These are phyloP conservation scores for Pichia sp. DNA, from an alignment of 1,139 yeast species.

Conservation along the genomic window DNA sequence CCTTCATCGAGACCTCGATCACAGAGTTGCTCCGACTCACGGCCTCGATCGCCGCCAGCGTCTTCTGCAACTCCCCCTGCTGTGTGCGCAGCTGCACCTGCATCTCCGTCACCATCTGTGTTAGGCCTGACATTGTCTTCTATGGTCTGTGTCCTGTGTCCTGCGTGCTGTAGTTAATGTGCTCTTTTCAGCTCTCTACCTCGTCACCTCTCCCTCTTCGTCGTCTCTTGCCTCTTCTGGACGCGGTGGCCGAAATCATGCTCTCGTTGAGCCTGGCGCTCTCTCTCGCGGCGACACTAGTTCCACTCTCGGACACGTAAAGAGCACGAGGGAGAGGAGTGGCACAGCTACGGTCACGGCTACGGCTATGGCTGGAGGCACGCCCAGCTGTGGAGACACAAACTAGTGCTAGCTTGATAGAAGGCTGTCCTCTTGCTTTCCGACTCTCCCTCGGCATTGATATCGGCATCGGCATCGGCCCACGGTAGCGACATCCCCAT, in stretches of 20 bases:
- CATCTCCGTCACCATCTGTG: conserved; percentile 14
- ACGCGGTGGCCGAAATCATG: neutral
- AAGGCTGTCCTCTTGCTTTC: neutral
- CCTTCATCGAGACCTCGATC: conserved; percentile 52
- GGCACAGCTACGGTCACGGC: neutral
- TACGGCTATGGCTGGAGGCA: neutral
- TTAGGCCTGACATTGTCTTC: conserved; percentile 10
- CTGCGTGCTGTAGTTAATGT: too few relatives aligned
- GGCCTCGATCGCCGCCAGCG: conserved; percentile 13
- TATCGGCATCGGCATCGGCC: neutral
- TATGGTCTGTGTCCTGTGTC: neutral
- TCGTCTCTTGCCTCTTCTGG: neutral
- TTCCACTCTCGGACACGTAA: neutral
- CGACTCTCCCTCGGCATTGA: neutral
- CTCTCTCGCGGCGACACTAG: neutral
- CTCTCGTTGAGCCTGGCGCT: neutral
- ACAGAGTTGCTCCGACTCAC: conserved; percentile 52
- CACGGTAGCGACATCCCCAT: neutral
- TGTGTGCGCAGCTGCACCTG: conserved; percentile 16
- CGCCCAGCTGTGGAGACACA: neutral
- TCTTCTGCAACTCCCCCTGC: conserved; percentile 16
- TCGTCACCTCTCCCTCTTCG: neutral
- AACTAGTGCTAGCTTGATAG: neutral
- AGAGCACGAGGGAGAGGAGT: neutral
- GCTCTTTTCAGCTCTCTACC: neutral